Percentiles rank a stretch among this genome's conserved stretches.
These are phyloP conservation scores for Paramecium octaurelia DNA, from an alignment of 73 alveolate species.

Conservation along the genomic window DNA sequence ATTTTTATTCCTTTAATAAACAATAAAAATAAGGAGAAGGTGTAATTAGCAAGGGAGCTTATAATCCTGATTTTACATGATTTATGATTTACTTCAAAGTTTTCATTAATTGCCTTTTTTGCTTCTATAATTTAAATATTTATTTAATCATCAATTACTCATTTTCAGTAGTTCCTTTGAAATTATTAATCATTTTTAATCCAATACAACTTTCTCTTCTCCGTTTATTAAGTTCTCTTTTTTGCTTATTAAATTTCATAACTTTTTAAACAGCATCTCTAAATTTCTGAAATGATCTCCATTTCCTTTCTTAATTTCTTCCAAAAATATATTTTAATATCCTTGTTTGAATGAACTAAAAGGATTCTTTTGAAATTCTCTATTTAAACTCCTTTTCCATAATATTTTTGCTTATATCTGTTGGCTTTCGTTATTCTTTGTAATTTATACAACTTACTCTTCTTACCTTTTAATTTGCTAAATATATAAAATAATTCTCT, in stretches of 20 bases:
- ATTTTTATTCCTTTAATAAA: background rate
- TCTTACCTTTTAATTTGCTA: slow-evolving; percentile 6
- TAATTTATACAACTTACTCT: background rate
- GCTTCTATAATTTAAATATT: background rate
- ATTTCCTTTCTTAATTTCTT: background rate
- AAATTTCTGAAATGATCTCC: background rate
- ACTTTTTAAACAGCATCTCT: background rate
- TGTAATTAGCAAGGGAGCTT: background rate
- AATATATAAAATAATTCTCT: background rate
- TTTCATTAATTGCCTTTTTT: background rate
- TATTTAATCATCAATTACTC: background rate
- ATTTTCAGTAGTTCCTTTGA: background rate
- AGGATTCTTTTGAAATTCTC: background rate
- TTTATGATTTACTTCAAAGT: background rate
- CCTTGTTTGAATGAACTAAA: background rate
- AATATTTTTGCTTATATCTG: background rate
- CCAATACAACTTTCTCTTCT: background rate
- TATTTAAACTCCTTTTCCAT: background rate
- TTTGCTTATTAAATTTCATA: background rate
- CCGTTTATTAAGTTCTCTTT: background rate
- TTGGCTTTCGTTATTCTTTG: background rate
- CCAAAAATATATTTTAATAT: background rate
- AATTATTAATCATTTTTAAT: background rate
- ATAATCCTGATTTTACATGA: background rate
- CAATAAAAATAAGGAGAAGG: background rate